Evolutionary conservation across 768 basidiomycete species (phyloP).

Genomic region (Termitomyces sp.): DNA sequence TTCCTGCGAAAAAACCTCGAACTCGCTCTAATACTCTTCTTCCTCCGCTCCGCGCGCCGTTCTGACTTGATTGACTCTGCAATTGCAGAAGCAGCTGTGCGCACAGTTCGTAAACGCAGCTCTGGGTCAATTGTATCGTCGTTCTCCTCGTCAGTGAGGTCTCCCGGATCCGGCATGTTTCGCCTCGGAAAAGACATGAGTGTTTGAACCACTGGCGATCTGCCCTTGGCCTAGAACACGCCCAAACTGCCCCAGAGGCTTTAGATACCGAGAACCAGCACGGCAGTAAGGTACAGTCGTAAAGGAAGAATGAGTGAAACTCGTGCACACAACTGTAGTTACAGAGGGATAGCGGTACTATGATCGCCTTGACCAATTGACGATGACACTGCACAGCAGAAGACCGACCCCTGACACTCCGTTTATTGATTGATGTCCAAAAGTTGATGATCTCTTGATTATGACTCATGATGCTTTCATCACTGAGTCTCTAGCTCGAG

Average conservation of each 20-base stretch:
- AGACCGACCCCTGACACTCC: constrained; percentile 6
- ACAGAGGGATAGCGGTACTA: not conserved
- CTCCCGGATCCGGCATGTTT: constrained; percentile 33
- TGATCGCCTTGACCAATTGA: not conserved
- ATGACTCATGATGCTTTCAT: not conserved
- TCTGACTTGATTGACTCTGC: constrained; percentile 85
- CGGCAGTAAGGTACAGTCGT: constrained; percentile 15
- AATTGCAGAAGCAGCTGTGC: constrained; percentile 88
- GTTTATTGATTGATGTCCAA: not conserved
- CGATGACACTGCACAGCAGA: not conserved
- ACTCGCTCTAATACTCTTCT: constrained; percentile 47
- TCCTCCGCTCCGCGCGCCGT: constrained; percentile 58
- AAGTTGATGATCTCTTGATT: not conserved
- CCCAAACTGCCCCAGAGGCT: constrained; percentile 7
- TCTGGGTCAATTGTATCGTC: constrained; percentile 78
- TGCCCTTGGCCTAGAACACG: constrained; percentile 13
- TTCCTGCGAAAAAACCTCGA: constrained; percentile 57
- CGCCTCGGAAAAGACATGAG: constrained; percentile 39
- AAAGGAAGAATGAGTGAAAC: constrained; percentile 13
- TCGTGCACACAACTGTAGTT: not conserved
- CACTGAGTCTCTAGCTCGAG: no score
- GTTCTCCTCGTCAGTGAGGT: constrained; percentile 57
- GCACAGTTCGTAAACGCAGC: constrained; percentile 85
- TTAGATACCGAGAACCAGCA: constrained; percentile 24
- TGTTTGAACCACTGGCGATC: constrained; percentile 11